Evolutionary conservation across 2,329 filamentous ascomycete species (phyloP).

Genomic region (Penicillium thymicola): DNA sequence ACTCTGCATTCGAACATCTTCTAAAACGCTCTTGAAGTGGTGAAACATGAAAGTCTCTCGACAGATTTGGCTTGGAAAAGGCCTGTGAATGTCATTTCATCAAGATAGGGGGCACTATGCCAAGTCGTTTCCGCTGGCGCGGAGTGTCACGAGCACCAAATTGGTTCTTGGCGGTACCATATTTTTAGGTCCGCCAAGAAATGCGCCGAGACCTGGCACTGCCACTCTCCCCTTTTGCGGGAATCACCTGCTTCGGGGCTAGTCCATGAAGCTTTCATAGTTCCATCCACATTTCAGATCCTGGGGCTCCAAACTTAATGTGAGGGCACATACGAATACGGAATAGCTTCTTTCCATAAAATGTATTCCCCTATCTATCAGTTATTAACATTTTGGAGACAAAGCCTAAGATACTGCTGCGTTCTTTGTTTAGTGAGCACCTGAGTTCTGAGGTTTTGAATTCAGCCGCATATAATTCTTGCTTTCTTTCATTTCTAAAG

Average conservation of each 20-base stretch:
- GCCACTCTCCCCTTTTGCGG: not conserved
- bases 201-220: not conserved
- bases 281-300: not conserved
- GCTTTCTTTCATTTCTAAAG: not conserved
- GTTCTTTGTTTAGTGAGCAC: not conserved
- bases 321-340: not conserved
- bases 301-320: not conserved
- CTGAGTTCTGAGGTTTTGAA: not conserved
- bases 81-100: not conserved
- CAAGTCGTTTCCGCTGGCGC: conserved; percentile 6
- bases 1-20: not conserved
- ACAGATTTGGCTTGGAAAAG: not conserved
- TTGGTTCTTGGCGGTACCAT: not conserved
- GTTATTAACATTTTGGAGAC: not conserved
- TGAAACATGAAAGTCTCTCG: too few relatives aligned
- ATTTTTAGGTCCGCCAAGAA: conserved; percentile 4
- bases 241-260: not conserved
- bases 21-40: too few relatives aligned
- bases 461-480: not conserved
- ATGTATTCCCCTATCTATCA: not conserved
- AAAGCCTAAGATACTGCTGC: not conserved
- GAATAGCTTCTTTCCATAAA: not conserved
- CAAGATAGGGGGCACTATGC: not conserved
- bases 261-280: not conserved
- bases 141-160: not conserved